A percentile compares a stretch with the other conserved stretches of the same genome.
phyloP scores from a whole-genome alignment of 1,284 basidiomycete species.

The Rhizopogon parksii region DNA sequence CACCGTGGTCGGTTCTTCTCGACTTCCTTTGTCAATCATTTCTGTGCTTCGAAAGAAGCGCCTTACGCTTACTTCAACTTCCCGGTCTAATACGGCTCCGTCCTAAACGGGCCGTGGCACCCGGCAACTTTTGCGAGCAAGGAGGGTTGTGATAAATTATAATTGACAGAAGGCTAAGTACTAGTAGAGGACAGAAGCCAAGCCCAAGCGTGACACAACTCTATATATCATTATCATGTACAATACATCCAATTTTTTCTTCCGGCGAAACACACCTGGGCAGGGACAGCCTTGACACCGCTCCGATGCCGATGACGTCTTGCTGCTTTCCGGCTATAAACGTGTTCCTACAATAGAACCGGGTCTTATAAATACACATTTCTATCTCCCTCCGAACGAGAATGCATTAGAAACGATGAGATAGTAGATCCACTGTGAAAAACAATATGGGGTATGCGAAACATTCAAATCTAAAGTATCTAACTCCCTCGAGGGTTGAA shows the following conservation, averaged over 20 bases:
- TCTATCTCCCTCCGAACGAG: conserved; percentile 3
- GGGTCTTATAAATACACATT: no score
- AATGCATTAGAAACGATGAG: conserved; percentile 27
- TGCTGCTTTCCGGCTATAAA: no score
- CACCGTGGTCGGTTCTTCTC: conserved; percentile 10
- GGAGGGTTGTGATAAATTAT: no score
- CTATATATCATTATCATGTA: conserved; percentile 13
- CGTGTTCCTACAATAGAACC: no score
- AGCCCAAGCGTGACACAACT: background rate
- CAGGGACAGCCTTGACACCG: conserved; percentile 17
- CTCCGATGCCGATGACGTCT: conserved; percentile 2
- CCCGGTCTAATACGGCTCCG: conserved; percentile 21
- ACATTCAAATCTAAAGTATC: conserved; percentile 8
- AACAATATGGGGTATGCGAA: conserved; percentile 15
- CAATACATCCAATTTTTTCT: conserved; percentile 19
- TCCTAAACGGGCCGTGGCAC: background rate
- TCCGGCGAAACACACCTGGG: conserved; percentile 15
- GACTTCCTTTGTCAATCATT: conserved; percentile 7
- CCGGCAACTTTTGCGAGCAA: background rate
- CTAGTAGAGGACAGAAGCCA: background rate
- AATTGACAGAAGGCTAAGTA: no score
- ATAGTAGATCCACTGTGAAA: conserved; percentile 34
- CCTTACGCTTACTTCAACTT: conserved; percentile 8
- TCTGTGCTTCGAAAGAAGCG: conserved; percentile 7
- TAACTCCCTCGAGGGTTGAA: conserved; percentile 65